phyloP scores from a whole-genome alignment of 441 rosid genomes.

The Lepidium campestre region DNA sequence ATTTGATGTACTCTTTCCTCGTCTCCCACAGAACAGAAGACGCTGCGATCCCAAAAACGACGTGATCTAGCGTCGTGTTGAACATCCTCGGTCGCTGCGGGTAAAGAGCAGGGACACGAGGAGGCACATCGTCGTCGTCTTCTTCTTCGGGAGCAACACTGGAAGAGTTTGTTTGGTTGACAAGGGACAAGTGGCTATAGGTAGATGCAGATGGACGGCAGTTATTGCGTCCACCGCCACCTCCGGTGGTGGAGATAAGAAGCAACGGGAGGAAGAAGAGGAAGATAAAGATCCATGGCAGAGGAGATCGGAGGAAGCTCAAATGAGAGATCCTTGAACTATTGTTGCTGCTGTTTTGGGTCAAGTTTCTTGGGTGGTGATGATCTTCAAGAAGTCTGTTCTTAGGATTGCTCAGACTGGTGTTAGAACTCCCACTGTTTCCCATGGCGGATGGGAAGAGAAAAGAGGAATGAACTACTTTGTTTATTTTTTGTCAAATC shows the following conservation, averaged over 20 bases:
- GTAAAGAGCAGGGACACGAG: slow-evolving; percentile 4
- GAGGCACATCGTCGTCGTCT: neutral
- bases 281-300: slow-evolving; percentile 47
- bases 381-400: slow-evolving; percentile 12
- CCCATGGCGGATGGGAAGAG: slow-evolving; percentile 22
- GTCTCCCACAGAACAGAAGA: slow-evolving; percentile 63
- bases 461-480: neutral
- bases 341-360: slow-evolving; percentile 11
- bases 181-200: slow-evolving; percentile 17
- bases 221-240: slow-evolving; percentile 25
- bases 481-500: neutral
- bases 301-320: slow-evolving; percentile 26
- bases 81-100: slow-evolving; percentile 18
- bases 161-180: slow-evolving; percentile 29
- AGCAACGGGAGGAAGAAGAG: slow-evolving; percentile 42
- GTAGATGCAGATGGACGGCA: slow-evolving; percentile 10
- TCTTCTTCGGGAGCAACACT: slow-evolving; percentile 1
- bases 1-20: slow-evolving; percentile 73
- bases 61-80: slow-evolving; percentile 55
- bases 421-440: slow-evolving; percentile 17
- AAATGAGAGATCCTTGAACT: slow-evolving; percentile 26
- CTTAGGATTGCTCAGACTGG: slow-evolving; percentile 12
- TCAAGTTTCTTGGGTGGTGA: slow-evolving; percentile 14
- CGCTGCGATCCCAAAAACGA: slow-evolving; percentile 72
- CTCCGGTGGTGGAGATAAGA: slow-evolving; percentile 46